A percentile compares a stretch with the other conserved stretches of the same genome.
Conservation (phyloP, 2,329 filamentous ascomycete species). For the Neoscytalidium dimidiatum region DNA sequence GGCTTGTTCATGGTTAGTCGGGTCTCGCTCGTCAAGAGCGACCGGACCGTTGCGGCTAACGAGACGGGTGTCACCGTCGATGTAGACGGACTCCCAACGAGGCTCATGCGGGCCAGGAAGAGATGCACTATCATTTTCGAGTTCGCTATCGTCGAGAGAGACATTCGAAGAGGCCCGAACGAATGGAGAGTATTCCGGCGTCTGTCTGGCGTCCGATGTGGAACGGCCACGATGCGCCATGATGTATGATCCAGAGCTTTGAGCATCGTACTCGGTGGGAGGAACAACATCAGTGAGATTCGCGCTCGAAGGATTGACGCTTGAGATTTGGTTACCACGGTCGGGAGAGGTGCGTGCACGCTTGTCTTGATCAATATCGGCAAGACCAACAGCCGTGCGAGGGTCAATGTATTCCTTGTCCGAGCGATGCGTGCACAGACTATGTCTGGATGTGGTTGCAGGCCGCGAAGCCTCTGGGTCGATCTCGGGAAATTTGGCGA, state of each 20-base stretch:
- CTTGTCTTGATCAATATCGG: constrained; percentile 43
- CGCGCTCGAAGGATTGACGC: constrained; percentile 14
- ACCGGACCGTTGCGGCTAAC: constrained; percentile 32
- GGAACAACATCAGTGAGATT: constrained; percentile 36
- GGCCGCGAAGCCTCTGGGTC: constrained; percentile 23
- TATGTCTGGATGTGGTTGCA: constrained; percentile 30
- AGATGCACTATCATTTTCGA: constrained; percentile 37
- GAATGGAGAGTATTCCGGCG: constrained; percentile 29
- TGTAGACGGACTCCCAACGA: constrained; percentile 41
- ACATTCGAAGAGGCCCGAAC: constrained; percentile 38
- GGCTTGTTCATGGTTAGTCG: constrained; percentile 33
- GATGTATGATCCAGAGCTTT: constrained; percentile 48
- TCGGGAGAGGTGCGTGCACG: constrained; percentile 19
- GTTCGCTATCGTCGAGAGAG: constrained; percentile 40
- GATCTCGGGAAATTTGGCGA: constrained; percentile 45
- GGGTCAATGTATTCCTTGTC: constrained; percentile 53
- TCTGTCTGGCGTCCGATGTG: constrained; percentile 25
- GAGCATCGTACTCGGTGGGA: constrained; percentile 45
- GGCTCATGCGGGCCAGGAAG: constrained; percentile 37
- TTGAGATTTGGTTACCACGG: constrained; percentile 3
- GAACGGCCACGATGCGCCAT: constrained; percentile 33
- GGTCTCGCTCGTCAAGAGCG: constrained; percentile 35
- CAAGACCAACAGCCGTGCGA: constrained; percentile 43
- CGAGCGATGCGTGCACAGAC: constrained; percentile 43
- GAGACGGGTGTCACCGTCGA: constrained; percentile 40